Evolutionary conservation across 2,329 filamentous ascomycete species (phyloP).

Genomic region (Xylaria sp.): DNA sequence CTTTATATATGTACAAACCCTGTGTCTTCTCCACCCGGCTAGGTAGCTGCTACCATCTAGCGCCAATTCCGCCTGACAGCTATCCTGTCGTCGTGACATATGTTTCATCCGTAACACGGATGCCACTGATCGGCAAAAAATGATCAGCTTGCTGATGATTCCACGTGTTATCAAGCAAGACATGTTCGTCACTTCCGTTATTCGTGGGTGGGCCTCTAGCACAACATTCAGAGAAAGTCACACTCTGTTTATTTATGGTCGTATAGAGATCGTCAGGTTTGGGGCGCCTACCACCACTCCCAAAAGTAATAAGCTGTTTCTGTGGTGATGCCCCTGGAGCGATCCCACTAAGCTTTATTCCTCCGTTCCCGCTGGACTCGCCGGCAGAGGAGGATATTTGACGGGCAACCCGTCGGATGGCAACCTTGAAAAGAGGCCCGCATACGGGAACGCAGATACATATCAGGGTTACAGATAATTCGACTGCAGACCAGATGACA

Average conservation of each 20-base stretch:
- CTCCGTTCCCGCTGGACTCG: neutral
- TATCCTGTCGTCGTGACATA: neutral
- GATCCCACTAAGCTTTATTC: neutral
- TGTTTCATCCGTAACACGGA: neutral
- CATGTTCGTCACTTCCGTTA: neutral
- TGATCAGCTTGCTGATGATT: neutral
- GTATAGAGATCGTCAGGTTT: neutral
- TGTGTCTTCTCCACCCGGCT: too few relatives aligned
- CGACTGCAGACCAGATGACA: neutral
- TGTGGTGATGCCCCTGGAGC: neutral
- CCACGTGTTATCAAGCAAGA: neutral
- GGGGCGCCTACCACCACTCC: neutral
- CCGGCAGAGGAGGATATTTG: neutral
- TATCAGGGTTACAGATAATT: neutral
- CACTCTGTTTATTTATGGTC: neutral
- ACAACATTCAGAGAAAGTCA: neutral
- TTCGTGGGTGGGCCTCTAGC: neutral
- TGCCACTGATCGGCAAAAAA: neutral
- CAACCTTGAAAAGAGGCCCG: neutral
- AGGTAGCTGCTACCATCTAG: too few relatives aligned
- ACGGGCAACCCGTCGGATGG: neutral
- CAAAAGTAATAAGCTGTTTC: neutral
- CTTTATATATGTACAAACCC: too few relatives aligned
- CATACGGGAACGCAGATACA: neutral
- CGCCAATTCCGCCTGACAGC: too few relatives aligned